Percentiles rank a stretch among this genome's conserved stretches.
Conservation (phyloP, 768 basidiomycete genomes). For the Chlorophyllum brunneum region DNA sequence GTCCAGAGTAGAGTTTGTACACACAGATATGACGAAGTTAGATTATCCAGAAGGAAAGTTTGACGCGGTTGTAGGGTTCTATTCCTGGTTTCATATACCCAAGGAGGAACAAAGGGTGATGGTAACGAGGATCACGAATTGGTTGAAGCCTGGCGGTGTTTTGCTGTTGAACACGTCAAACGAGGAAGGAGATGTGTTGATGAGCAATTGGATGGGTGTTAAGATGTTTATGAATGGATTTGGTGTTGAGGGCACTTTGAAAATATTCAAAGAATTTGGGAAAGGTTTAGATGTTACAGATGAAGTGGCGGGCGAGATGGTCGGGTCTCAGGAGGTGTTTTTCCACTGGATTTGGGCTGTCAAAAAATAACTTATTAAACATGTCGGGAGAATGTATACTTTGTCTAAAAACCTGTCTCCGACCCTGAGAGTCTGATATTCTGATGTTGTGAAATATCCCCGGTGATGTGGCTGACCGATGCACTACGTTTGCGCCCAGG, state of each 20-base stretch:
- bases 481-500: too few relatives aligned
- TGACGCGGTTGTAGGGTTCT: slow-evolving; percentile 26
- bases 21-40: slow-evolving; percentile 24
- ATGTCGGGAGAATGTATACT: too few relatives aligned
- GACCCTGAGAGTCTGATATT: too few relatives aligned
- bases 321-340: slow-evolving; percentile 19
- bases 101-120: slow-evolving; percentile 24
- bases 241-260: slow-evolving; percentile 23
- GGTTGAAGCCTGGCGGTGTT: slow-evolving; percentile 25
- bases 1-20: slow-evolving; percentile 21
- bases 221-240: slow-evolving; percentile 24
- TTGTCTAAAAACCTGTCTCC: too few relatives aligned
- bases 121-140: slow-evolving; percentile 21
- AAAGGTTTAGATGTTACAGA: slow-evolving; percentile 19
- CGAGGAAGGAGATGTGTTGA: slow-evolving; percentile 16
- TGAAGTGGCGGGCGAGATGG: slow-evolving; percentile 20
- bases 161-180: slow-evolving; percentile 20
- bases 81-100: slow-evolving; percentile 24
- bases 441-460: too few relatives aligned
- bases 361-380: slow-evolving; percentile 10
- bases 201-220: slow-evolving; percentile 23
- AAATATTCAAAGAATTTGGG: slow-evolving; percentile 17
- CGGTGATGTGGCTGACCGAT: too few relatives aligned
- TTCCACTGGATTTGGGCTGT: slow-evolving; percentile 24
- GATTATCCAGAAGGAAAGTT: slow-evolving; percentile 15